Conservation (phyloP, 2,329 filamentous ascomycete genomes). For the Colletotrichum lupini region DNA sequence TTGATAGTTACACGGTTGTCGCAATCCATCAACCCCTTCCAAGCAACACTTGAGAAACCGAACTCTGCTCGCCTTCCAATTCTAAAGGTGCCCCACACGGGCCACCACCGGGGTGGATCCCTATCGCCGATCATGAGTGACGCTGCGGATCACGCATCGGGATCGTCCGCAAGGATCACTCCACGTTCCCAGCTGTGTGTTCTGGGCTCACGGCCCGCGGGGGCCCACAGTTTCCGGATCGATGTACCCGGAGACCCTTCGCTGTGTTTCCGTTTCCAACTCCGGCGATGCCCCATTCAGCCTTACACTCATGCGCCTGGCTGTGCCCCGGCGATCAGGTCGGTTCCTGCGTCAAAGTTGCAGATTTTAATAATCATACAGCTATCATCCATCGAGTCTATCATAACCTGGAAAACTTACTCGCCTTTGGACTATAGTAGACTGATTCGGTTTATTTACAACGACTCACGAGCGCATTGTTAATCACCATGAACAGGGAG, state of each 20-base stretch:
- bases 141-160: neutral
- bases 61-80: neutral
- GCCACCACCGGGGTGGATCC: neutral
- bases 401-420: neutral
- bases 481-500: no score
- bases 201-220: no score
- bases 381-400: neutral
- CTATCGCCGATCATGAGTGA: neutral
- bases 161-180: constrained; percentile 2
- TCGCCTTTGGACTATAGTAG: neutral
- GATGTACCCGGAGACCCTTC: neutral
- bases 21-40: no score
- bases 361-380: no score
- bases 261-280: neutral
- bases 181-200: neutral
- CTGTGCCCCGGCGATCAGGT: no score
- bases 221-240: neutral
- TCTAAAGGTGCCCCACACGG: neutral
- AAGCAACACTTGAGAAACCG: neutral
- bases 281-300: neutral
- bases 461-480: no score
- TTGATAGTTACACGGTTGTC: no score
- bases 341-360: no score
- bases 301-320: neutral
- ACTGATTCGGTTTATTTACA: neutral